These are phyloP conservation scores for Theileria parva DNA, from an alignment of 169 alveolate species.

Conservation along the genomic window DNA sequence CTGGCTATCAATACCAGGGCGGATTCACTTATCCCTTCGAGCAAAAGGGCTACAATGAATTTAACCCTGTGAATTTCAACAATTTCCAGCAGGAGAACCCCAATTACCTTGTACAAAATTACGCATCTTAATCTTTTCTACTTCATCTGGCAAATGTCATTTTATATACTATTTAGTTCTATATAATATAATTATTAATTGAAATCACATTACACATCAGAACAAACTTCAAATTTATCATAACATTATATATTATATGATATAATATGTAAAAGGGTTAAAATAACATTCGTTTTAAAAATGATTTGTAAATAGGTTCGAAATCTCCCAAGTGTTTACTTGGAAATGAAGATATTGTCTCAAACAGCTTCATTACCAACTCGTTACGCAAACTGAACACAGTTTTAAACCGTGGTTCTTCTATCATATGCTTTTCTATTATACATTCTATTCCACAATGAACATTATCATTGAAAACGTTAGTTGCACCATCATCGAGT, in stretches of 20 bases:
- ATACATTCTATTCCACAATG: not conserved
- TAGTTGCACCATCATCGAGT: too few relatives aligned
- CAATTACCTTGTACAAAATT: too few relatives aligned
- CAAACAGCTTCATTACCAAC: slow-evolving; percentile 1
- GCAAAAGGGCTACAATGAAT: slow-evolving; percentile 6
- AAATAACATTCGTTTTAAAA: not conserved
- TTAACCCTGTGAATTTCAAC: not conserved
- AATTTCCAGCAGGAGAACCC: not conserved
- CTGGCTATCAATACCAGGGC: not conserved
- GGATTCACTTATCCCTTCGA: not conserved
- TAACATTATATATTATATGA: too few relatives aligned
- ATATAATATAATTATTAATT: too few relatives aligned
- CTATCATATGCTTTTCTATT: not conserved
- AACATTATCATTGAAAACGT: not conserved
- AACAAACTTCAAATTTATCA: too few relatives aligned
- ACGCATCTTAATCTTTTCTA: too few relatives aligned
- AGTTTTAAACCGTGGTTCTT: not conserved
- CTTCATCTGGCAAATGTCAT: too few relatives aligned
- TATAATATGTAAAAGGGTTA: too few relatives aligned
- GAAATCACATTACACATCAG: too few relatives aligned
- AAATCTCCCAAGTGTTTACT: not conserved
- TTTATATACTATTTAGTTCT: too few relatives aligned
- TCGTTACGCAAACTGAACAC: not conserved
- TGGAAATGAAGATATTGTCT: not conserved
- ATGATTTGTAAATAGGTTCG: not conserved